phyloP scores from a whole-genome alignment of 2,329 filamentous ascomycete genomes.

The Huntiella decipiens region DNA sequence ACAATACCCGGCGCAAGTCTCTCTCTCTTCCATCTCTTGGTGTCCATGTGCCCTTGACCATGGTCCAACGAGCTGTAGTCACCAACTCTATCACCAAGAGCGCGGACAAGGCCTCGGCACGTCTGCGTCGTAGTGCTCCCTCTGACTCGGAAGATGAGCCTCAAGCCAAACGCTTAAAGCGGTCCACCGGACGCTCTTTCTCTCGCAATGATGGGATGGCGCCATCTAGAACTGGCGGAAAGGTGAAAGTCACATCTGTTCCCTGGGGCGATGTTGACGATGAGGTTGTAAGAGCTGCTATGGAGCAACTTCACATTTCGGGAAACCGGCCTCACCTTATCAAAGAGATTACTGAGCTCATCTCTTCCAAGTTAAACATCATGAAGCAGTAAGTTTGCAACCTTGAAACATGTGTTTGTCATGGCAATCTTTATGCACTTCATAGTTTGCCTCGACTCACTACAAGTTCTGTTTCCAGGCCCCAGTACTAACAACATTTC shows the following conservation, averaged over 20 bases:
- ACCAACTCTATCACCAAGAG: constrained; percentile 20
- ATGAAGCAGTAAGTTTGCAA: constrained; percentile 65
- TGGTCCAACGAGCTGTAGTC: constrained; percentile 38
- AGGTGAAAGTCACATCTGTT: constrained; percentile 53
- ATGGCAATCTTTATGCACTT: no score
- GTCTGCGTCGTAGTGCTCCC: constrained; percentile 12
- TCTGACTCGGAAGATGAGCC: constrained; percentile 18
- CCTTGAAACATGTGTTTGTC: not conserved
- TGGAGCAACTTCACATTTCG: constrained; percentile 72
- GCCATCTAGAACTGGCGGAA: constrained; percentile 71
- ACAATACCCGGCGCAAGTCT: constrained; percentile 94
- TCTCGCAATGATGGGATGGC: constrained; percentile 21
- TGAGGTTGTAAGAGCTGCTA: constrained; percentile 82
- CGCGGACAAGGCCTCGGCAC: constrained; percentile 11
- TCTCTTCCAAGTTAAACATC: constrained; percentile 57
- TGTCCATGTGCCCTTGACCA: constrained; percentile 61
- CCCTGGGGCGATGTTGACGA: constrained; percentile 78
- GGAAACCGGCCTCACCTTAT: constrained; percentile 86
- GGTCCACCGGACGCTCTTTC: constrained; percentile 18
- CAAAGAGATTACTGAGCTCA: constrained; percentile 71
- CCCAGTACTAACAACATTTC: constrained; percentile 3
- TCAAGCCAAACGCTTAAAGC: constrained; percentile 44
- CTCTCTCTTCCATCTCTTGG: constrained; percentile 82
- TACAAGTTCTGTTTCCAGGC: not conserved
- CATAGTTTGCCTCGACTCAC: not conserved